Percentiles rank a stretch among this genome's conserved stretches.
These are phyloP conservation scores for Apophysomyces sp. DNA, from an alignment of 371 early-diverging fungal genomes.

Conservation along the genomic window DNA sequence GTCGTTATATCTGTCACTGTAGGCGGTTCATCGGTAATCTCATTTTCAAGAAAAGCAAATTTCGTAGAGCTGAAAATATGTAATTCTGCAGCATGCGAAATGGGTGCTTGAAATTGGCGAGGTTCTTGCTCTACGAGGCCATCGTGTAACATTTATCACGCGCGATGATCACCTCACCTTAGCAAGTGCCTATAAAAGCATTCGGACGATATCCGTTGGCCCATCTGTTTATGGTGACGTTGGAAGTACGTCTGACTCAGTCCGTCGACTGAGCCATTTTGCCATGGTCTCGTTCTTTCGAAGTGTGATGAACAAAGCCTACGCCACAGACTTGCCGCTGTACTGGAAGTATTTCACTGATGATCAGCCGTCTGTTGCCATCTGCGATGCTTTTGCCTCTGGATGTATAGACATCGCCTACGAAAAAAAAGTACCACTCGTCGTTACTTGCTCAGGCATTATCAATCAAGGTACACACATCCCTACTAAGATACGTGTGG, in stretches of 20 bases:
- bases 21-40: background rate
- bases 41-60: background rate
- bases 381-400: constrained; percentile 7
- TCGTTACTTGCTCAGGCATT: background rate
- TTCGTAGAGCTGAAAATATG: background rate
- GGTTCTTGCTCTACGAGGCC: constrained; percentile 1
- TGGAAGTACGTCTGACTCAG: background rate
- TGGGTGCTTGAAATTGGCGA: constrained; percentile 12
- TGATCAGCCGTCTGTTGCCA: constrained; percentile 4
- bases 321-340: background rate
- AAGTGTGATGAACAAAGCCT: background rate
- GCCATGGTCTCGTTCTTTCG: background rate
- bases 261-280: background rate
- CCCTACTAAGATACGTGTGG: too few species aligned
- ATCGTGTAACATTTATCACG: constrained; percentile 9
- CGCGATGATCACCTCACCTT: constrained; percentile 1
- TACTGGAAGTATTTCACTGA: constrained; percentile 2
- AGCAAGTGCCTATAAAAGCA: background rate
- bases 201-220: background rate
- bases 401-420: constrained; percentile 5
- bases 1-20: background rate
- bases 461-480: background rate
- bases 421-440: background rate
- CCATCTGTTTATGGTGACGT: background rate
- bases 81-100: constrained; percentile 1